phyloP scores from a whole-genome alignment of 345 rosid species.

The Hevea brasiliensis region DNA sequence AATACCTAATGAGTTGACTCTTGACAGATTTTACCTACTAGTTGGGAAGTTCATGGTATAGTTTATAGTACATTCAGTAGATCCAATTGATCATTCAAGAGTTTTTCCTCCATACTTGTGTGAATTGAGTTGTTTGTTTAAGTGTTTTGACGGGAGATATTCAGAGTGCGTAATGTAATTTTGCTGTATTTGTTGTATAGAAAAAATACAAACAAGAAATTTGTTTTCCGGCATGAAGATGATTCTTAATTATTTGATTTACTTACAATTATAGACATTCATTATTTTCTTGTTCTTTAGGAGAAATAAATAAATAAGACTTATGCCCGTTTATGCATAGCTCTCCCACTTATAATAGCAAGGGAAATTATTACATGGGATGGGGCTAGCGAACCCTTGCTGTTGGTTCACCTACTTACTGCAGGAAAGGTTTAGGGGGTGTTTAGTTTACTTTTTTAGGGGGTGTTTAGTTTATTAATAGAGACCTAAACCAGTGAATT shows the following conservation, averaged over 20 bases:
- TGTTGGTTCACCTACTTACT: no score
- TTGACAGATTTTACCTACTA: not conserved
- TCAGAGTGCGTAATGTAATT: constrained; percentile 14
- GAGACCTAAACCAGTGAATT: no score
- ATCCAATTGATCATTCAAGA: constrained; percentile 9
- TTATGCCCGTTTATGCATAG: not conserved
- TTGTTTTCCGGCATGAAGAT: constrained; percentile 6
- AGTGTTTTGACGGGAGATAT: not conserved
- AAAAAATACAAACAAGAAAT: not conserved
- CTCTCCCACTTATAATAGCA: no score
- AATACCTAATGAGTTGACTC: constrained; percentile 17
- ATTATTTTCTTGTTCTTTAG: not conserved
- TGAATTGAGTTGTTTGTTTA: not conserved
- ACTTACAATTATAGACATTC: not conserved
- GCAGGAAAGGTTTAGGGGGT: no score
- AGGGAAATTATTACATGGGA: no score
- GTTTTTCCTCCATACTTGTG: constrained; percentile 9
- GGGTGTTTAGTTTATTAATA: no score
- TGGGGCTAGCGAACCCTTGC: no score
- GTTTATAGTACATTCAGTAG: constrained; percentile 15
- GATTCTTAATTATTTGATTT: constrained; percentile 11
- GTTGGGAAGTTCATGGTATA: constrained; percentile 16
- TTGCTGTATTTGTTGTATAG: constrained; percentile 35
- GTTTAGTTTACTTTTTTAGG: no score
- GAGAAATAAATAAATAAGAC: not conserved